Evolutionary conservation across 1,284 basidiomycete species (phyloP), one percentile per base, ranked within the genome.

Genomic region (Volvariella surrecta): DNA sequence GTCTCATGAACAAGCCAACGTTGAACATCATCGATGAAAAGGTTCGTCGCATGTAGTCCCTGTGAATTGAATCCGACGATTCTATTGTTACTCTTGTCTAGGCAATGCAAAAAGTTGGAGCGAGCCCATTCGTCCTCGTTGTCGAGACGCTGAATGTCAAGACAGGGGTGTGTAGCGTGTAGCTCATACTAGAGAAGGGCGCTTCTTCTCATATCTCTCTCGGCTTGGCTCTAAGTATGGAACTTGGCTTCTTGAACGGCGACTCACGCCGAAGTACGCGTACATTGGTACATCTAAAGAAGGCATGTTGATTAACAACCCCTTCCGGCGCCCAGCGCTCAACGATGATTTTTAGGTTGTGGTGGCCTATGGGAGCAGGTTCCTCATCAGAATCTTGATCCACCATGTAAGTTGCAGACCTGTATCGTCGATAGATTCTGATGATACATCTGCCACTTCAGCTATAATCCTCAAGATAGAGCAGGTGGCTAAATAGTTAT

Each of bases 61-160:
- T 18, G 15, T 32, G n/a, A n/a, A 8, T n/a, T 28, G 30, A 31
- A 9, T 31, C 9, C n/a, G n/a, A n/a, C n/a, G n/a, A 9, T 15
- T 31, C 30, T 9, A 15, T 31, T 31, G 9, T 31, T 15, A 31
- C 30, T 31, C 30, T 31, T 15, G 9, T 31, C 30, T n/a, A 82
- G 75, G 67, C 64, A 13, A 75, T 86, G 53, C 71, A 59, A 58
- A 86, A 87, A 68, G 73, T 84, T 43, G 88, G 89, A 15, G 57
- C 67, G 18, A 81, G 72, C 50, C 74, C 71, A 30, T 90, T 90
- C 60, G 85, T 90, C 17, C 73, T 91, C 30, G 77, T 90, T 32
- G 87, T 84, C 17, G 89, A 91, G 64, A 82, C 84, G n/a, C 68
- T 85, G 45, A 90, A 87, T 68, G 82, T 84, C 63, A 88, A 86